Evolutionary conservation across 768 basidiomycete genomes (phyloP), one percentile per base, ranked within the genome.

Genomic region (Suillus ampliporus): DNA sequence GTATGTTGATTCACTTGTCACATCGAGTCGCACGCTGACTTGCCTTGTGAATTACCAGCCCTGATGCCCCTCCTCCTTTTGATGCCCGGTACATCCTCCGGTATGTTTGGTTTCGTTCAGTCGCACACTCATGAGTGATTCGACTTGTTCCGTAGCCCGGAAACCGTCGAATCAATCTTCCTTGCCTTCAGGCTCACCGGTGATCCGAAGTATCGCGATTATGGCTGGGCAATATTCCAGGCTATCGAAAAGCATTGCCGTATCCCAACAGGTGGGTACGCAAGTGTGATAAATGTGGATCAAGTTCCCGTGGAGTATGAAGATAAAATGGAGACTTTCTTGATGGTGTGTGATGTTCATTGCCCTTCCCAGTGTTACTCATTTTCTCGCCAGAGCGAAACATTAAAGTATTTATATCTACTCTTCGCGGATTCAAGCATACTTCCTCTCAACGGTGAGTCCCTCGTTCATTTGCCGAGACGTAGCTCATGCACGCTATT

Each of bases 251-350:
- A 85, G 72, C 88, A 97, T 71, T 95, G 93, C 69, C 82, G 83
- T 53, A 79, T 95, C 23, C 78, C 82, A n/a, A 82, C 80, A 0
- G 96, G 95, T 21, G 96, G 95, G 10, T 98, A 91, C 70, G 91
- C 92, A 19, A 86, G 87, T 40, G 82, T 98, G 51, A 75, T 89
- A 62, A 93, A 97, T 70, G 96, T 98, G 11, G 93, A 97, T 74
- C 82, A 86, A 64, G 78, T 89, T 11, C 89, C 90, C 0, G 85
- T 80, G 2, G 78, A 80, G 70, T 79, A 84, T 61, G 89, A 94
- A 65, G 94, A 98, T 76, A 89, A 91, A 74, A 97, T 97, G 95
- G 95, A 98, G 78, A 95, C 95, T 14, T 97, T 96, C 79, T 85
- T 95, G 76, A 81, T 97, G 82, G 92, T 92, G 62, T 46, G 88